These are phyloP conservation scores for Raphanus raphanistrum DNA, from an alignment of 345 rosid species.

Conservation along the genomic window DNA sequence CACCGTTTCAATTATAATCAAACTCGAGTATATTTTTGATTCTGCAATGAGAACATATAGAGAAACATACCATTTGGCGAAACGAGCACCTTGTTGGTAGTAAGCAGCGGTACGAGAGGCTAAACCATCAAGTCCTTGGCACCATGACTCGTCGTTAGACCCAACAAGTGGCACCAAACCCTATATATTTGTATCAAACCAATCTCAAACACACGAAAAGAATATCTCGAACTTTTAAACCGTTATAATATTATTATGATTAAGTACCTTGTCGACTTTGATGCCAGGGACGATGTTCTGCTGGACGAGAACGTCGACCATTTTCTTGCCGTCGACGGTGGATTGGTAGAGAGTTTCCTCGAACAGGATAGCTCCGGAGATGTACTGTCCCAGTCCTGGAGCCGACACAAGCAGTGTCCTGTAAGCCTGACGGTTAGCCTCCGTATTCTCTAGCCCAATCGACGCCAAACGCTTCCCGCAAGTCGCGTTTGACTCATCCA, in stretches of 20 bases:
- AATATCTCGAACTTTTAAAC: background rate
- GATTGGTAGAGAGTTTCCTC: conserved; percentile 98
- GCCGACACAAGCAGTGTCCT: conserved; percentile 78
- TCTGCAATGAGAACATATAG: background rate
- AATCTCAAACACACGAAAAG: background rate
- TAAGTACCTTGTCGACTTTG: conserved; percentile 85
- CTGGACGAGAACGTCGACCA: conserved; percentile 82
- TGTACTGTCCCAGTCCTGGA: conserved; percentile 77
- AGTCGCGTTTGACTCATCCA: conserved; percentile 98
- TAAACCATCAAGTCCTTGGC: conserved; percentile 96
- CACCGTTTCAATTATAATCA: background rate
- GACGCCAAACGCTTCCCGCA: conserved; percentile 94
- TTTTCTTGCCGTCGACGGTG: conserved; percentile 78
- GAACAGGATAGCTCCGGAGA: conserved; percentile 92
- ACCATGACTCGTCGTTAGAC: conserved; percentile 93
- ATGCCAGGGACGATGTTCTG: conserved; percentile 95
- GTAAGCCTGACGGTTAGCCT: conserved; percentile 97
- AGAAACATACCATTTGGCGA: conserved; percentile 70
- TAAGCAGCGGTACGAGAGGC: conserved; percentile 93
- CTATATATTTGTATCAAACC: conserved; percentile 33
- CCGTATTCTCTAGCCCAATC: conserved; percentile 89
- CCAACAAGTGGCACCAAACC: conserved; percentile 96
- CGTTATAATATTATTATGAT: background rate
- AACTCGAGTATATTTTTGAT: background rate
- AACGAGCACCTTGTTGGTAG: conserved; percentile 98